Percentiles rank a stretch among this genome's conserved stretches.
phyloP scores from a whole-genome alignment of 169 alveolate species.

The Fabrea salina region DNA sequence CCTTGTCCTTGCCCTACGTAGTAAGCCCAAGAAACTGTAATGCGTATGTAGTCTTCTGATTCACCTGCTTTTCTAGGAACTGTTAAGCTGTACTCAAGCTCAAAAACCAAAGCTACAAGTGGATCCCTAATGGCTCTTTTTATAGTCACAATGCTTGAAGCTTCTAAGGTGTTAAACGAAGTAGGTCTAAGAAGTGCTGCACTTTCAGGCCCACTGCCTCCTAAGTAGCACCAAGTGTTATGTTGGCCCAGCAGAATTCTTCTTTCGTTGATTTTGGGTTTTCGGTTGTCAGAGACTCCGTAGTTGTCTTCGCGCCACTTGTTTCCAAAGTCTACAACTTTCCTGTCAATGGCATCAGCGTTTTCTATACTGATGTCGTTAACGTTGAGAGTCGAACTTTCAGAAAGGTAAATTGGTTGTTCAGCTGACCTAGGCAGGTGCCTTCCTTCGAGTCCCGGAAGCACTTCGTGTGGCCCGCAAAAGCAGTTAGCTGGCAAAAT shows the following conservation, averaged over 20 bases:
- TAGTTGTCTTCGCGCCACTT: not conserved
- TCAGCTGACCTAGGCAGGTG: not conserved
- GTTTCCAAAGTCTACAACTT: not conserved
- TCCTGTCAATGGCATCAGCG: not conserved
- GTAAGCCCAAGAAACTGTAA: not conserved
- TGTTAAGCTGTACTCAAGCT: not conserved
- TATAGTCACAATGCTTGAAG: not conserved
- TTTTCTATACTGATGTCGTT: no score
- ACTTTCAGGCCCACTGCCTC: slow-evolving; percentile 17
- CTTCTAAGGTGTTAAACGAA: not conserved
- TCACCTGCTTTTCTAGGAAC: not conserved
- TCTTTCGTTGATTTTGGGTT: not conserved
- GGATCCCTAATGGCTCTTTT: not conserved
- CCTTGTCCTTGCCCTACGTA: not conserved
- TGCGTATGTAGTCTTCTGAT: not conserved
- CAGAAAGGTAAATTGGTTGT: not conserved
- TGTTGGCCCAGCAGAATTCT: not conserved
- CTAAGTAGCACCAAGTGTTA: slow-evolving; percentile 6
- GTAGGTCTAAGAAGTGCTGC: not conserved
- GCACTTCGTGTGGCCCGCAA: slow-evolving; percentile 6
- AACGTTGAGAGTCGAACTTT: not conserved
- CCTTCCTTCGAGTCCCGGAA: slow-evolving; percentile 13
- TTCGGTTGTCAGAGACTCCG: not conserved
- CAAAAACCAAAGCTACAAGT: slow-evolving; percentile 4
- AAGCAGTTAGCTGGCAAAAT: not conserved